Percentiles rank a stretch among this genome's conserved stretches.
Conservation (phyloP, 768 basidiomycete species). For the Suillus americanus region DNA sequence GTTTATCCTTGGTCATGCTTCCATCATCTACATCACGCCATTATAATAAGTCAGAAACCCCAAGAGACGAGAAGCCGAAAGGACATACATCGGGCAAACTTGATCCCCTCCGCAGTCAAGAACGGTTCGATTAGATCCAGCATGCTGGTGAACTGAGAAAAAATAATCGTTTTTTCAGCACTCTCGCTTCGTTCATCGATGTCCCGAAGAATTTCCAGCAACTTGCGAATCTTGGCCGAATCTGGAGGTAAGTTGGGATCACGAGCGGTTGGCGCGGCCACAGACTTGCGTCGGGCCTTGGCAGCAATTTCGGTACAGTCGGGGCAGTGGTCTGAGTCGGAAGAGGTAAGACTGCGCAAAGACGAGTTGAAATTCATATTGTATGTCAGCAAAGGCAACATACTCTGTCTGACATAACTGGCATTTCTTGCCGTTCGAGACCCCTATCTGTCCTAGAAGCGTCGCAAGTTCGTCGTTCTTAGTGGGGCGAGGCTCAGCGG, state of each 20-base stretch:
- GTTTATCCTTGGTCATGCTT: slow-evolving; percentile 72
- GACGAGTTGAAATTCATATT: neutral
- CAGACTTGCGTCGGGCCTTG: slow-evolving; percentile 44
- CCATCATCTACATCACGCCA: slow-evolving; percentile 70
- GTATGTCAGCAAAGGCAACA: slow-evolving; percentile 24
- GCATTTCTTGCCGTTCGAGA: slow-evolving; percentile 63
- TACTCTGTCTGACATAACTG: slow-evolving; percentile 75
- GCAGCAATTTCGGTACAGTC: slow-evolving; percentile 57
- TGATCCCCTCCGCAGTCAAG: slow-evolving; percentile 62
- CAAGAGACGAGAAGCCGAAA: slow-evolving; percentile 2
- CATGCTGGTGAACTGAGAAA: slow-evolving; percentile 91
- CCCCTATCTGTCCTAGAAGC: slow-evolving; percentile 68
- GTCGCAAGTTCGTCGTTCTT: slow-evolving; percentile 70
- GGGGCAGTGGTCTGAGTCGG: slow-evolving; percentile 47
- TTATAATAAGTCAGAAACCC: slow-evolving; percentile 9
- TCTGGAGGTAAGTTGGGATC: slow-evolving; percentile 50
- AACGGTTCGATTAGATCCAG: slow-evolving; percentile 87
- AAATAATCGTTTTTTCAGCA: slow-evolving; percentile 92
- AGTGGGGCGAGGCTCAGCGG: slow-evolving; percentile 62
- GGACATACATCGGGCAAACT: slow-evolving; percentile 83
- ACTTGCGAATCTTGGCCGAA: slow-evolving; percentile 87
- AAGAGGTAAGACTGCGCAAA: slow-evolving; percentile 4
- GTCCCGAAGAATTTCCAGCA: slow-evolving; percentile 66
- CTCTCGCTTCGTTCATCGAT: slow-evolving; percentile 57
- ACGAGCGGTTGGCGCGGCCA: slow-evolving; percentile 20